Conservation (phyloP, 108 stramenopile genomes). For the Pseudonitzschia multistriata region DNA sequence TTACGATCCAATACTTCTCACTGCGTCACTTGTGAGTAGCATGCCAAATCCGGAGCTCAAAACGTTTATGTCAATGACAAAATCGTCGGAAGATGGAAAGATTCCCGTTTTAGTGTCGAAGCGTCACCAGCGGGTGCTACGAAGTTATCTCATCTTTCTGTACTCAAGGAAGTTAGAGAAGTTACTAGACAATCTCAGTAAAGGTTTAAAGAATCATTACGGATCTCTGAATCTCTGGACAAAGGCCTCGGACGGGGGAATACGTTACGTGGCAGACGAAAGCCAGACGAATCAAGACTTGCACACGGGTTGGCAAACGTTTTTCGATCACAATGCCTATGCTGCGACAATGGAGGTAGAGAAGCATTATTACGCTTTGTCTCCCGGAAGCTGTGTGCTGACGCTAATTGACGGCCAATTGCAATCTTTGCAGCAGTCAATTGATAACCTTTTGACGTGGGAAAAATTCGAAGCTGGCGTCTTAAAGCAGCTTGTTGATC, state of each 20-base stretch:
- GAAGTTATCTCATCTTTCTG: constrained; percentile 62
- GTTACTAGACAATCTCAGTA: constrained; percentile 68
- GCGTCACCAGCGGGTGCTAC: constrained; percentile 53
- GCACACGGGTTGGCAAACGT: constrained; percentile 74
- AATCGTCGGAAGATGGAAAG: constrained; percentile 15
- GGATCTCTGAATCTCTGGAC: constrained; percentile 70
- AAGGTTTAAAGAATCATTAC: constrained; percentile 79
- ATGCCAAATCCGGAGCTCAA: constrained; percentile 51
- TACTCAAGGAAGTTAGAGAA: constrained; percentile 75
- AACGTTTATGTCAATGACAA: constrained; percentile 39
- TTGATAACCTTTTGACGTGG: constrained; percentile 50
- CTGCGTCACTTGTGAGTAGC: constrained; percentile 71
- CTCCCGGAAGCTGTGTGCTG: constrained; percentile 78
- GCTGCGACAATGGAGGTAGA: constrained; percentile 80
- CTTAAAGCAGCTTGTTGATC: constrained; percentile 54
- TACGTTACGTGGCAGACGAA: constrained; percentile 42
- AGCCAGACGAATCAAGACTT: constrained; percentile 31
- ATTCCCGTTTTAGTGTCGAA: constrained; percentile 37
- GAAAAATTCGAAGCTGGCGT: constrained; percentile 55
- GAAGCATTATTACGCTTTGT: constrained; percentile 74
- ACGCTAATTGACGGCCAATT: constrained; percentile 84
- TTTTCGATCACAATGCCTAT: constrained; percentile 80
- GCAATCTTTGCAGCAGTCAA: constrained; percentile 62
- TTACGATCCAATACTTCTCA: constrained; percentile 63
- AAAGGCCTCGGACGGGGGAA: constrained; percentile 67